Base-by-base conservation (phyloP, 805 yeast species). In the Wickerhamiella qilinensis region DNA sequence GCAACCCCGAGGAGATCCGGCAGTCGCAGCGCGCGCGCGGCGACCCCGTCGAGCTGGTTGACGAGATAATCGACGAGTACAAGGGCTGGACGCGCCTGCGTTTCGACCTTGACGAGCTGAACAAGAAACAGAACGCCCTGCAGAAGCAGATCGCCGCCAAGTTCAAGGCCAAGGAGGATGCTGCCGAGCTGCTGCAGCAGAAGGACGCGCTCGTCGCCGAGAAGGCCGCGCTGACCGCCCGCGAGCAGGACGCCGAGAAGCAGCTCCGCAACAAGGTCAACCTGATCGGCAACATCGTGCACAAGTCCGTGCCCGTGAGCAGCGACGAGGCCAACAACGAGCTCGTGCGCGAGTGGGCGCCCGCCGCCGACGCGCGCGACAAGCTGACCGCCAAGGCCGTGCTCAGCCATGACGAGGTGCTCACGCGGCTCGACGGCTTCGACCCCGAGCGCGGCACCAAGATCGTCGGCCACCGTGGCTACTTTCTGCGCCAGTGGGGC, bases 391-490 rank as follows among this genome's bases (percentile, higher is more conserved):
- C 78, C 36, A 77, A 93, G 38, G 25, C 25, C 9, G 9, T 6
- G 9, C 71, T 88, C 57, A 86, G 97, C 24, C 98, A 91, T 59
- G 97, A 91, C 58, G 98, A 91, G 67, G 78, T 91, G 39, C 68
- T 91, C 49, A 70, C 93, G 52, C 78, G 96, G 65, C 69, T 91
- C 50, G 96, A 91, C 57, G 98, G 98, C 48, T 91, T 86, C 60
- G 98, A 91, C 59, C 96, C 96, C 49, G 97, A 91, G 65, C 80
- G 98, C 67, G 98, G 98, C 62, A 94, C 84, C 44, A 83, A 84
- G 65, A 77, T 91, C 50, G 86, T 88, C 43, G 98, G 98, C 50
- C 98, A 91, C 71, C 83, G 98, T 67, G 98, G 98, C 48, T 91
- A 84, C 66, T 91, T 91, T 65, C 69, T 91, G 57, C 78, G 95